Evolutionary conservation across 495 filamentous ascomycete species (phyloP), one percentile per base, ranked within the genome.

Genomic region (Xylaria curta): DNA sequence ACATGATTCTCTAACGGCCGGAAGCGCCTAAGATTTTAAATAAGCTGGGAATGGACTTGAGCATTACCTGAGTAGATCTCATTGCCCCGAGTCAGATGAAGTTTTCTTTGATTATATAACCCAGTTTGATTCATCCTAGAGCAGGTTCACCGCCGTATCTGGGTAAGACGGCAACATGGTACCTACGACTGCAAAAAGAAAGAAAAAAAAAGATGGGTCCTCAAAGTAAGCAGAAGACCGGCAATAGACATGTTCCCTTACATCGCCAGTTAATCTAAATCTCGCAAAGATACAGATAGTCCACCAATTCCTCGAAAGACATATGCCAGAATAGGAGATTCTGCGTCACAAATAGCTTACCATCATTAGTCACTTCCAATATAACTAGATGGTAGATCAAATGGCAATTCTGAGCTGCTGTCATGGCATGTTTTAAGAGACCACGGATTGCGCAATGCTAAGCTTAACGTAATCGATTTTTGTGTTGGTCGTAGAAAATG

Each of bases 401-500:
- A 42, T 49, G 24, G 13, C 26, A 66, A 53, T n/a, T 24, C 19
- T 28, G 2, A 42, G 38, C 51, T 56, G 38, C 51, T 56, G 21
- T 33, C 10, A 59, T 26, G 44, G 3, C 15, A 56, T 10, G 66
- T 68, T 68, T 36, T 31, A 61, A 51, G 28, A 13, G 4, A 49
- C 19, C 47, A 67, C 33, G 40, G 7, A 21, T 10, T 42, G 24
- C 21, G 31, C 60, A 28, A 9, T 8, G 53, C 26, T 21, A 28
- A 49, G 10, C 54, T 19, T 17, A 70, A 63, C 26, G 28, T 46
- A 15, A 13, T 63, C n/a, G 38, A 17, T 59, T 66, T 66, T 58
- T 49, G n/a, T 68, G 69, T 67, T 66, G 2, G 24, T 58, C 24
- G 51, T 66, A 40, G n/a, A 67, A 53, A 58, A 3, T 40, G 42